A percentile compares a stretch with the other conserved stretches of the same genome.
phyloP scores from a whole-genome alignment of 495 filamentous ascomycete genomes.

The Lophiostoma macrostomum region DNA sequence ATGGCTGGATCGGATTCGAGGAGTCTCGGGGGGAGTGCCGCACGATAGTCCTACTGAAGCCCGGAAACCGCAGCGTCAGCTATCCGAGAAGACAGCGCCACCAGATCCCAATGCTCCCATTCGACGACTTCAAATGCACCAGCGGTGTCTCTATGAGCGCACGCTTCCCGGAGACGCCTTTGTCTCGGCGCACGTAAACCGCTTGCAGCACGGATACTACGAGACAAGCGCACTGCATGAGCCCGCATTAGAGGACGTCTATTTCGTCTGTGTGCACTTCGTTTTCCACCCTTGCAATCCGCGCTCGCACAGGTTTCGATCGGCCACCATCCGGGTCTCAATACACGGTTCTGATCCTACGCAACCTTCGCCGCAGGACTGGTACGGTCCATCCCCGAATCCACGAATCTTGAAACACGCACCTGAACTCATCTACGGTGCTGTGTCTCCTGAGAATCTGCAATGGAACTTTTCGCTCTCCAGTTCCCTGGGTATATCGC shows the following conservation, averaged over 20 bases:
- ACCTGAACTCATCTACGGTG: slow-evolving; percentile 52
- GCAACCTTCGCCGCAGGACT: not conserved
- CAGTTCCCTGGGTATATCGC: slow-evolving; percentile 49
- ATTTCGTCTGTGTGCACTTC: slow-evolving; percentile 52
- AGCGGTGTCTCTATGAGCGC: slow-evolving; percentile 52
- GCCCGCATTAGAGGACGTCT: slow-evolving; percentile 45
- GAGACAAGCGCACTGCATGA: slow-evolving; percentile 45
- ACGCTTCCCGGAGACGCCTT: slow-evolving; percentile 50
- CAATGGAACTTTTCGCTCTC: slow-evolving; percentile 53
- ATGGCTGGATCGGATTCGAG: slow-evolving; percentile 17
- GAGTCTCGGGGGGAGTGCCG: not conserved
- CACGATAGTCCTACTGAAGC: slow-evolving; percentile 4
- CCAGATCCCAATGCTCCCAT: slow-evolving; percentile 37
- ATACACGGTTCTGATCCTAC: slow-evolving; percentile 33
- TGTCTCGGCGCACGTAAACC: slow-evolving; percentile 51
- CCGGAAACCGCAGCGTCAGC: not conserved
- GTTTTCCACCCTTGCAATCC: slow-evolving; percentile 50
- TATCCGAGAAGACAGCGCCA: not conserved
- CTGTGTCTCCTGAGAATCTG: slow-evolving; percentile 52
- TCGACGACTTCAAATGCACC: slow-evolving; percentile 47
- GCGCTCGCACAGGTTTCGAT: slow-evolving; percentile 48
- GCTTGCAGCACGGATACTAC: slow-evolving; percentile 53
- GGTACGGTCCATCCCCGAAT: slow-evolving; percentile 3
- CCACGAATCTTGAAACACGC: slow-evolving; percentile 53
- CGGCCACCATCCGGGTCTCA: slow-evolving; percentile 46